Base-by-base conservation (phyloP, 441 rosid species). In the Mallotus japonicus region DNA sequence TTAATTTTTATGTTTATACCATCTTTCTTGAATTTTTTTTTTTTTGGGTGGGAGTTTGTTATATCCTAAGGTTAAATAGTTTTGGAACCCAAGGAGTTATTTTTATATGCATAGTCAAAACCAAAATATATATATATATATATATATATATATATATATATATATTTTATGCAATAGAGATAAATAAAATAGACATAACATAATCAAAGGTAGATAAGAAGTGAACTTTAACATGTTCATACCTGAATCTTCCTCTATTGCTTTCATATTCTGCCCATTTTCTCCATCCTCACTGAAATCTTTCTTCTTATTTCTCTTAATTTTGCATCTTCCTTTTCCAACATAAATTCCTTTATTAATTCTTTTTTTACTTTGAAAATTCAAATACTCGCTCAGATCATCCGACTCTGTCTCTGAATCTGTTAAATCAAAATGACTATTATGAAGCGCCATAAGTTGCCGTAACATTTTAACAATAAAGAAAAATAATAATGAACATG, bases 351-450 rank as follows among this genome's bases (percentile, higher is more conserved):
- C 64, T 63, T 5, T 49, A 3, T 40, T 49, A 44, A n/a, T 17
- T 47, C 3, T 51, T 14, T 70, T 58, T 2, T 5, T 13, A 17
- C 8, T 0, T 6, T 2, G 37, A 12, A 7, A 14, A 16, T 5
- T 51, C 17, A 75, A 13, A 60, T 8, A 3, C 0, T 49, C 67
- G 0, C 47, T 4, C 24, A 22, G 5, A 59, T 79, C 71, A 8
- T 79, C 79, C 0, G 71, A 72, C 1, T 71, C 76, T 2, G 74
- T 79, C 0, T 72, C 76, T 9, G 79, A 75, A 75, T 72, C 70
- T 5, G 76, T 71, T 62, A 72, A 8, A 37, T 49, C 50, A 4
- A 79, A 47, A 72, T 79, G 79, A 50, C 68, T 44, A 9, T 11
- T 3, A 7, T 44, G 56, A 0, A 47, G 6, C 9, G 65, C 67